A percentile compares a stretch with the other conserved stretches of the same genome.
Evolutionary conservation across 2,329 filamentous ascomycete genomes (phyloP).

Genomic region (Penicillium fuscoglaucum): DNA sequence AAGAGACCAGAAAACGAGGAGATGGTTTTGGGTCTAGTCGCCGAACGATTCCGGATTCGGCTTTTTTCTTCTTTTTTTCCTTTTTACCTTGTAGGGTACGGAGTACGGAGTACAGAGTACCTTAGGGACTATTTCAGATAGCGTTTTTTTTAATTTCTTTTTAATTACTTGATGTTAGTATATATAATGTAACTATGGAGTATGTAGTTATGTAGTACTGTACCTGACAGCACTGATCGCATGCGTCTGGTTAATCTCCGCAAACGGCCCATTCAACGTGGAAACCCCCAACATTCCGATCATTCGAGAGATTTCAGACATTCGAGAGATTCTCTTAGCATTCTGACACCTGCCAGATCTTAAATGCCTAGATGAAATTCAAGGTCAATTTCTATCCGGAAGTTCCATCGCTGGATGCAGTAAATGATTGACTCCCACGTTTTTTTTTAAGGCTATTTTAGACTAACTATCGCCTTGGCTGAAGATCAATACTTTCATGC

Average conservation of each 20-base stretch:
- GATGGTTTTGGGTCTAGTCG: conserved; percentile 5
- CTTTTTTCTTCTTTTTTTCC: neutral
- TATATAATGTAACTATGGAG: no score
- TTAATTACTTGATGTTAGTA: neutral
- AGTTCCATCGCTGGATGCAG: neutral
- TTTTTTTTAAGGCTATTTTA: neutral
- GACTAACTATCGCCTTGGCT: neutral
- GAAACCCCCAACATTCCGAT: neutral
- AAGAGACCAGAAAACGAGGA: neutral
- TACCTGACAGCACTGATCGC: neutral
- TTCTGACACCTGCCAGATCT: neutral
- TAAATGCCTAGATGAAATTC: no score
- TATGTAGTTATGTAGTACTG: neutral
- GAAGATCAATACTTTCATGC: neutral
- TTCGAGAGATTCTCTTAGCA: neutral
- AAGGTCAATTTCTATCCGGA: neutral
- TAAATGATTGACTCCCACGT: conserved; percentile 1
- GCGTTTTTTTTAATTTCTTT: neutral
- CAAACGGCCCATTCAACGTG: neutral
- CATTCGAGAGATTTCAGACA: neutral
- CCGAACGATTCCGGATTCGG: conserved; percentile 7
- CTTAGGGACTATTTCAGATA: no score
- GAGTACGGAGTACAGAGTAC: no score
- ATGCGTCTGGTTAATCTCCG: neutral
- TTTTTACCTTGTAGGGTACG: no score